A percentile compares a stretch with the other conserved stretches of the same genome.
Evolutionary conservation across 805 yeast species (phyloP).

Genomic region (Candida coleopterorum): DNA sequence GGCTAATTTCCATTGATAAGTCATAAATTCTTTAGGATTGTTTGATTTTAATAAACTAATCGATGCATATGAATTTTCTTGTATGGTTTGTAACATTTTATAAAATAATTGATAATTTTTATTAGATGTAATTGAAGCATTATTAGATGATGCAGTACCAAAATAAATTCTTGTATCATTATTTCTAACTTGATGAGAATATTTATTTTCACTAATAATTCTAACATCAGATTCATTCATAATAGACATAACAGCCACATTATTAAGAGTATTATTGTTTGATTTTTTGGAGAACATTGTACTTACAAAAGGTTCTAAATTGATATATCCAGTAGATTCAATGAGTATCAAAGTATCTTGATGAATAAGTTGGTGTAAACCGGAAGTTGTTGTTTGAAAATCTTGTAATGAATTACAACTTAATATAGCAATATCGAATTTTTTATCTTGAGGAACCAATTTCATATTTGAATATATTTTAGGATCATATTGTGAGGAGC

Average conservation of each 20-base stretch:
- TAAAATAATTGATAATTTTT: constrained; percentile 19
- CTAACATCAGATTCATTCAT: constrained; percentile 61
- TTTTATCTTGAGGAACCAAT: constrained; percentile 10
- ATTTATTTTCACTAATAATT: constrained; percentile 18
- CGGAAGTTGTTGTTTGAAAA: constrained; percentile 27
- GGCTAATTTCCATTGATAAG: constrained; percentile 83
- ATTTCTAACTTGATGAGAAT: constrained; percentile 32
- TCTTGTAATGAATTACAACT: constrained; percentile 34
- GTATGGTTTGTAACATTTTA: constrained; percentile 30
- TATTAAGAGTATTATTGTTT: constrained; percentile 11
- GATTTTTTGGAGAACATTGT: constrained; percentile 35
- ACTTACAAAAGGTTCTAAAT: constrained; percentile 64
- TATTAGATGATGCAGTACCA: constrained; percentile 20
- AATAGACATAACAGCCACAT: constrained; percentile 38
- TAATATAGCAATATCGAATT: constrained; percentile 33
- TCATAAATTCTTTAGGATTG: constrained; percentile 53
- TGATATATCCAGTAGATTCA: constrained; percentile 69
- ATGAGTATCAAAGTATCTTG: constrained; percentile 50
- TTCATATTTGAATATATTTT: constrained; percentile 8
- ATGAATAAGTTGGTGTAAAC: constrained; percentile 21
- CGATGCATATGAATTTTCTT: constrained; percentile 29
- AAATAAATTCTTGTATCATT: constrained; percentile 43
- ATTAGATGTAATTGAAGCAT: constrained; percentile 12
- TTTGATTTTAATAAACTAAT: constrained; percentile 47
- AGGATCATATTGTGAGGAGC: constrained; percentile 10